These are phyloP conservation scores for Lactifluus piperatus DNA, from an alignment of 768 basidiomycete genomes.

Conservation along the genomic window DNA sequence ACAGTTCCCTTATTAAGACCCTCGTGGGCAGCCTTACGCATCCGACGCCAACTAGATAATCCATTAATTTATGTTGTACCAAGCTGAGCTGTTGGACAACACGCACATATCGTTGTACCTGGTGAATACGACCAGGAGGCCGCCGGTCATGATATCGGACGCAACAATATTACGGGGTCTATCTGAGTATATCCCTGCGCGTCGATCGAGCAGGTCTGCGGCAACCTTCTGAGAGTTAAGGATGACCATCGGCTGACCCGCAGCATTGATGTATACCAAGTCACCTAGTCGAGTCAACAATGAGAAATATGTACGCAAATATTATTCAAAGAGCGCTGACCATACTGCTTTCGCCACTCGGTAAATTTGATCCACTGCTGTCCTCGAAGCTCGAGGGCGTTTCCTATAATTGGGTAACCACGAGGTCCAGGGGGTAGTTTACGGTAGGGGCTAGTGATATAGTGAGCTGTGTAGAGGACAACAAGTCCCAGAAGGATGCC, in stretches of 20 bases:
- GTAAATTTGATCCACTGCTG: conserved; percentile 19
- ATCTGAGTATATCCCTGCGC: conserved; percentile 26
- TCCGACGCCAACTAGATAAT: conserved; percentile 28
- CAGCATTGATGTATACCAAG: conserved; percentile 20
- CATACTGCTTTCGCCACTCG: conserved; percentile 14
- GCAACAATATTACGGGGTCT: conserved; percentile 19
- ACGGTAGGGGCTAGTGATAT: conserved; percentile 11
- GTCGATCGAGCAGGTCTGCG: conserved; percentile 26
- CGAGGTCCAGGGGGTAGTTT: conserved; percentile 13
- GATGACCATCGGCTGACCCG: conserved; percentile 22
- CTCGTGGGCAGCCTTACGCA: conserved; percentile 30
- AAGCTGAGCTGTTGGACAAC: neutral
- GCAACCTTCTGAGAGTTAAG: conserved; percentile 25
- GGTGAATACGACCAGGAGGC: conserved; percentile 16
- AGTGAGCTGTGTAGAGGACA: neutral
- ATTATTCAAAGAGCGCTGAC: neutral
- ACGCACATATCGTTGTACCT: conserved; percentile 16
- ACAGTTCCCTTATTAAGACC: conserved; percentile 25
- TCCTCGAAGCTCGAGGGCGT: conserved; percentile 8
- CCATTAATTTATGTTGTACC: neutral
- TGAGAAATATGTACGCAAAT: neutral
- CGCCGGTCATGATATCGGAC: conserved; percentile 18
- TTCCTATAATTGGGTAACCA: conserved; percentile 17
- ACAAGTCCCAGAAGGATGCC: conserved; percentile 4
- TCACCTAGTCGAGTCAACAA: neutral